phyloP scores from a whole-genome alignment of 2,329 filamentous ascomycete species.

The Aaosphaeria arxii region DNA sequence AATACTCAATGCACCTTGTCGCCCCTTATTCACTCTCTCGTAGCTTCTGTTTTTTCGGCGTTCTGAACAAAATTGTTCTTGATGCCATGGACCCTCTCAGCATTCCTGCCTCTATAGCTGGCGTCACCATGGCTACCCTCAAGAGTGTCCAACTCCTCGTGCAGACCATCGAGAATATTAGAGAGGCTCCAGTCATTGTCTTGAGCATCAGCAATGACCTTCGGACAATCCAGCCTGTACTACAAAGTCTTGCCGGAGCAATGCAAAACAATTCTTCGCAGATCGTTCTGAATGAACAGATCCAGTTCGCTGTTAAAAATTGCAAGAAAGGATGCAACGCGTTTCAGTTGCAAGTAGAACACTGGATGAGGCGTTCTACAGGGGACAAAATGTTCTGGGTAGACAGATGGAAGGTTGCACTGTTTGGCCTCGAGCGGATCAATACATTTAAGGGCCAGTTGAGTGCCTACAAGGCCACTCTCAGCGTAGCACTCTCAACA shows the following conservation, averaged over 20 bases:
- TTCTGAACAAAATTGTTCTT: too few relatives aligned
- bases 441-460: slow-evolving; percentile 7
- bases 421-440: slow-evolving; percentile 4
- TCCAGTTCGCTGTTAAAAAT: slow-evolving; percentile 5
- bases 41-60: too few relatives aligned
- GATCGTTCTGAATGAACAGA: slow-evolving; percentile 2
- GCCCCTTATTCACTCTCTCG: too few relatives aligned
- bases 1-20: too few relatives aligned
- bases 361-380: slow-evolving; percentile 3
- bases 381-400: slow-evolving; percentile 5
- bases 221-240: slow-evolving; percentile 1
- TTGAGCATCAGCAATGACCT: slow-evolving; percentile 1
- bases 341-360: not conserved
- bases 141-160: not conserved
- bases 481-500: slow-evolving; percentile 2
- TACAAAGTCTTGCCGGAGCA: slow-evolving; percentile 2
- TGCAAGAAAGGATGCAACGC: slow-evolving; percentile 1
- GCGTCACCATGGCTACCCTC: not conserved
- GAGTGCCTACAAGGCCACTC: slow-evolving; percentile 5
- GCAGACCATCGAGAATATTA: not conserved
- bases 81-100: not conserved
- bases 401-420: slow-evolving; percentile 1
- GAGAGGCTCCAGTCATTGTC: not conserved
- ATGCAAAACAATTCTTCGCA: slow-evolving; percentile 1
- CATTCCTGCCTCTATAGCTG: not conserved